Evolutionary conservation across 2,329 filamentous ascomycete species (phyloP).

Genomic region (Monilinia laxa): DNA sequence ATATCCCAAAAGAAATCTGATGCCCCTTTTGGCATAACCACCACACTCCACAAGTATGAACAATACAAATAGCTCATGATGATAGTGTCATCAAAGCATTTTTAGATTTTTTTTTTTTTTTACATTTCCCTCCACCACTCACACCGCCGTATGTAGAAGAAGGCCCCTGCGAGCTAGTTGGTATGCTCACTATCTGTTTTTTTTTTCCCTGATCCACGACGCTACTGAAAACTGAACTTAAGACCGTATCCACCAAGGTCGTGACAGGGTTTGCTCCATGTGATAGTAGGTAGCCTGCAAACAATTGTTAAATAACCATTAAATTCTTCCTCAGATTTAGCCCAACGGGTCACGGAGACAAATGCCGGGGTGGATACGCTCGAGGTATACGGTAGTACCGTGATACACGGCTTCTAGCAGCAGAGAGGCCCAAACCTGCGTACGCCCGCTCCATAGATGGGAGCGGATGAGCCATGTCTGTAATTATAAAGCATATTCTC

Average conservation of each 20-base stretch:
- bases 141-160: constrained; percentile 16
- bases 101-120: constrained; percentile 1
- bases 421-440: constrained; percentile 22
- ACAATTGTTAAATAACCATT: constrained; percentile 22
- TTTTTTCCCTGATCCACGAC: constrained; percentile 20
- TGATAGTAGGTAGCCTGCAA: constrained; percentile 21
- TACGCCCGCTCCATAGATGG: constrained; percentile 22
- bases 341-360: constrained; percentile 31
- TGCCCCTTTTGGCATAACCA: constrained; percentile 8
- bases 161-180: constrained; percentile 10
- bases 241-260: constrained; percentile 10
- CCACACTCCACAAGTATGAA: not conserved
- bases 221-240: not conserved
- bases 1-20: not conserved
- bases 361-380: constrained; percentile 28
- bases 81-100: constrained; percentile 12
- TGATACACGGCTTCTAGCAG: constrained; percentile 29
- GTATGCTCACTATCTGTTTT: constrained; percentile 6
- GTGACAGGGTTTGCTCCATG: constrained; percentile 25
- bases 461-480: constrained; percentile 24
- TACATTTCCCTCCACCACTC: constrained; percentile 10
- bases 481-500: constrained; percentile 20
- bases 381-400: constrained; percentile 26
- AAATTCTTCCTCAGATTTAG: constrained; percentile 17
- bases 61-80: not conserved